Evolutionary conservation across 2,329 filamentous ascomycete species (phyloP), one percentile per base, ranked within the genome.

Genomic region (Fusarium goolgardi): DNA sequence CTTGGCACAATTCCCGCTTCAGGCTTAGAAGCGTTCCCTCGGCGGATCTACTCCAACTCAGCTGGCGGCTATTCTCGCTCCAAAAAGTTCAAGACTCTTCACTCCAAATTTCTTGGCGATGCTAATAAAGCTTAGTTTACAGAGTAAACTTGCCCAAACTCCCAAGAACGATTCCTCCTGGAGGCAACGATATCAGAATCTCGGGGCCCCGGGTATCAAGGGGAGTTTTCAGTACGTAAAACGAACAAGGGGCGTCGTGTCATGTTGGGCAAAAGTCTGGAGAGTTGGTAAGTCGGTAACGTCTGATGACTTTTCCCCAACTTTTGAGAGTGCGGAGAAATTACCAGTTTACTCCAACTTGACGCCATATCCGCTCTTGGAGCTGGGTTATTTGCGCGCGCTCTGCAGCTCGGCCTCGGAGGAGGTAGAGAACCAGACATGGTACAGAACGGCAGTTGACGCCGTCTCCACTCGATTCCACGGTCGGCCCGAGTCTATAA

Each of bases 131-230:
- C 8, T 20, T 51, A 51, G 29, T 44, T 55, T 62, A n/a, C n/a
- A n/a, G n/a, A n/a, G n/a, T n/a, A 62, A 35, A 37, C 25, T 56
- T 44, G 43, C 20, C 47, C 20, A 55, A 44, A 41, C 43, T 63
- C 12, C 23, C 41, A 45, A 16, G 21, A 21, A 15, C 34, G 20
- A 40, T 45, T 21, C 15, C 23, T 46, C 27, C 55, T 44, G 35
- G 59, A n/a, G 31, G 34, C 39, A 46, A 8, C 46, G 27, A 21
- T 59, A 41, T 41, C 60, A 53, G 45, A 40, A 64, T 65, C 53
- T 65, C 61, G 60, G 61, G 61, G 61, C 61, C 61, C 61, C 61
- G n/a, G 60, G 52, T 62, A 49, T 39, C 58, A 23, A 65, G n/a
- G 20, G 11, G 20, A 27, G 35, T 53, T 64, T 64, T 4, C 16